phyloP scores from a whole-genome alignment of 768 basidiomycete genomes.

The Lactarius hengduanensis region DNA sequence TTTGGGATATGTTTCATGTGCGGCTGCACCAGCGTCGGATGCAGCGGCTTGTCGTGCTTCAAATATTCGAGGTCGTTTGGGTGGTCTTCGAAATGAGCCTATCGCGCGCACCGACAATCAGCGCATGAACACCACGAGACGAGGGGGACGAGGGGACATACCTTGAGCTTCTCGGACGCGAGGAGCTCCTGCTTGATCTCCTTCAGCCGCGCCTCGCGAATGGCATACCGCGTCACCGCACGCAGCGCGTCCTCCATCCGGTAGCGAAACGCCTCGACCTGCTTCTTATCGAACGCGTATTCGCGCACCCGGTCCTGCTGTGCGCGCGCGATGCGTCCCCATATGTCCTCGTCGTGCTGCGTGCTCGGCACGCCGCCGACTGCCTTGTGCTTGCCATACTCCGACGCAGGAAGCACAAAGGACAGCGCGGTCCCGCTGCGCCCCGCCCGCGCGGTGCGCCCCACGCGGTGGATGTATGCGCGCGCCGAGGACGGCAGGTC shows the following conservation, averaged over 20 bases:
- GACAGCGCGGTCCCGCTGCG: conserved; percentile 90
- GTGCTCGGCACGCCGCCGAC: conserved; percentile 69
- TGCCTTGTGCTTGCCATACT: conserved; percentile 73
- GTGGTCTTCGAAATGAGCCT: conserved; percentile 99
- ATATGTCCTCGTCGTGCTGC: conserved; percentile 72
- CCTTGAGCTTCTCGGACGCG: conserved; percentile 96
- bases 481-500: conserved; percentile 88
- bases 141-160: conserved; percentile 41
- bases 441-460: conserved; percentile 95
- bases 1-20: conserved; percentile 97
- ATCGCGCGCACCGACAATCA: conserved; percentile 18
- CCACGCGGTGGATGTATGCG: conserved; percentile 93
- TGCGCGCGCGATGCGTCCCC: conserved; percentile 72
- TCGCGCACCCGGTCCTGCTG: conserved; percentile 75
- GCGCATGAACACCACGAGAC: not conserved
- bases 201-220: conserved; percentile 90
- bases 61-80: conserved; percentile 90
- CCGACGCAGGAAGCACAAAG: conserved; percentile 69
- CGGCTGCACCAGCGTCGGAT: conserved; percentile 83
- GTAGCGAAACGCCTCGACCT: conserved; percentile 97
- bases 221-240: conserved; percentile 79
- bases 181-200: conserved; percentile 92
- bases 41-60: conserved; percentile 91
- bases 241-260: conserved; percentile 96
- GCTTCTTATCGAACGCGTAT: conserved; percentile 92